phyloP scores from a whole-genome alignment of 73 alveolate genomes.

The Uronychia binucleata region DNA sequence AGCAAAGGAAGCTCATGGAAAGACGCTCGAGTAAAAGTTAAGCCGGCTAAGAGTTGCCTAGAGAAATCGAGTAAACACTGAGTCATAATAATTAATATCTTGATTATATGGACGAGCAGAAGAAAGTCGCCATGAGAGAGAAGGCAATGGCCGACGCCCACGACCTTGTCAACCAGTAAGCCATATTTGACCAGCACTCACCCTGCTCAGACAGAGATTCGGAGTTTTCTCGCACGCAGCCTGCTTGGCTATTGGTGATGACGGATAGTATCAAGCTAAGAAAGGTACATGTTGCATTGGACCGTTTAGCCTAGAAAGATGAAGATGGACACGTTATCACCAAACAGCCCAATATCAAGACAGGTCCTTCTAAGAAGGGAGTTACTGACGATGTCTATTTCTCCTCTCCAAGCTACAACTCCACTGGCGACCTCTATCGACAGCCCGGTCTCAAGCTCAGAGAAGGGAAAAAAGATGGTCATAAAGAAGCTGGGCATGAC shows the following conservation, averaged over 20 bases:
- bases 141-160: neutral
- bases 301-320: neutral
- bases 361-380: constrained; percentile 44
- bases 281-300: neutral
- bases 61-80: no score
- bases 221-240: constrained; percentile 26
- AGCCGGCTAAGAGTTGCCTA: no score
- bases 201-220: neutral
- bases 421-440: constrained; percentile 51
- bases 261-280: neutral
- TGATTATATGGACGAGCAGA: neutral
- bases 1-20: neutral
- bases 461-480: neutral
- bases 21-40: no score
- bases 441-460: neutral
- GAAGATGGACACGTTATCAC: neutral
- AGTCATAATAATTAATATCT: no score
- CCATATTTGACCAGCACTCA: no score
- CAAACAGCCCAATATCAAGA: neutral
- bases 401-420: constrained; percentile 40
- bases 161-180: neutral
- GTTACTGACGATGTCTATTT: constrained; percentile 45
- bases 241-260: constrained; percentile 5
- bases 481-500: neutral
- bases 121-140: neutral